Conservation (phyloP, 2,329 filamentous ascomycete genomes). For the Plectosphaerella sp. region DNA sequence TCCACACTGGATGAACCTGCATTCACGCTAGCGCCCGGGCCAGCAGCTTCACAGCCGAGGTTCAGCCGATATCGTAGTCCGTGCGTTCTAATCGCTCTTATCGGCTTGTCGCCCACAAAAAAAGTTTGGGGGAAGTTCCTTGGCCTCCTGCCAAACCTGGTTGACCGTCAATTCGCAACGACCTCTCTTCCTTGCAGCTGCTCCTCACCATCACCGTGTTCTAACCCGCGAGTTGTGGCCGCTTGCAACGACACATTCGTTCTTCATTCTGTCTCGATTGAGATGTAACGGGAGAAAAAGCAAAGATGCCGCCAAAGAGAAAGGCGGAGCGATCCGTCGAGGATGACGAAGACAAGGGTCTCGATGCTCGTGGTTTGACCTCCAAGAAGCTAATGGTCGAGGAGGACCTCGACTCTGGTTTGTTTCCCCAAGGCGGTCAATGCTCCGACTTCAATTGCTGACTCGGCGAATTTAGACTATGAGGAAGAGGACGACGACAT, state of each 20-base stretch:
- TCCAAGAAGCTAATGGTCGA: slow-evolving; percentile 6
- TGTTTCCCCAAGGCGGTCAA: neutral
- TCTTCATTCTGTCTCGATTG: neutral
- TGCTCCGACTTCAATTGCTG: neutral
- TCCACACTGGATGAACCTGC: no score
- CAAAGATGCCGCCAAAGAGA: slow-evolving; percentile 8
- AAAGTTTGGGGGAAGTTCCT: neutral
- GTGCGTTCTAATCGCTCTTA: neutral
- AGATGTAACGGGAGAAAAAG: neutral
- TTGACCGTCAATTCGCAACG: neutral
- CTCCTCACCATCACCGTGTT: no score
- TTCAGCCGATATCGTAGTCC: neutral
- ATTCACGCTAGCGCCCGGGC: no score
- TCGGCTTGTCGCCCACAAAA: no score
- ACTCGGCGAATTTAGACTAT: neutral
- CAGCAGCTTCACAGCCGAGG: neutral
- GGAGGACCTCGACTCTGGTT: slow-evolving; percentile 2
- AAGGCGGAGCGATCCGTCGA: slow-evolving; percentile 1
- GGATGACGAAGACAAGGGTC: neutral
- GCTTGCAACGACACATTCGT: no score
- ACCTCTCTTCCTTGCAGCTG: no score
- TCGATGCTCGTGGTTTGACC: neutral
- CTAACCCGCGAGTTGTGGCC: no score
- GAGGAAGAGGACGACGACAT: slow-evolving; percentile 9
- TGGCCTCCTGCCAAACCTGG: neutral